Evolutionary conservation across 73 alveolate genomes (phyloP), one percentile per base, ranked within the genome.

Genomic region (Stentor roeselii): DNA sequence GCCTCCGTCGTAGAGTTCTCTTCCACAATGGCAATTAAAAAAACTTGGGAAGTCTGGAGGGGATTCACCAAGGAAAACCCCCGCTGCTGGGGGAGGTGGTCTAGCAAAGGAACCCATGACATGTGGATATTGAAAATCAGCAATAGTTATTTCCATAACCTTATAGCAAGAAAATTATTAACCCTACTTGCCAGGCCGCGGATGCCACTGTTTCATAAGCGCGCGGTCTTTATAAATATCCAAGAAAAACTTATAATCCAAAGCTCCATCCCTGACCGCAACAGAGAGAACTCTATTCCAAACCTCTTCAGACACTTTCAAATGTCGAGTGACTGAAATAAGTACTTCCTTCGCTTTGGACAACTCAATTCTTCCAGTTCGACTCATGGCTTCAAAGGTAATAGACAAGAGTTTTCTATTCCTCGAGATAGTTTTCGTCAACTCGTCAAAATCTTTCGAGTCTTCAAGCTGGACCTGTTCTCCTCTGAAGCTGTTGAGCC

Each of bases 401-500:
- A 87, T 90, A 59, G 60, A 59, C 21, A 93, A 88, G 39, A 86
- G 88, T 76, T 76, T 93, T 42, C 97, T 91, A 80, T 88, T 87
- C 85, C 88, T 93, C 35, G 94, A 93, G 42, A 93, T 87, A 3
- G 91, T 78, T 61, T 75, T 59, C 3, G 90, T 86, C 3, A 92
- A 80, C 78, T 85, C 84, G 59, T 88, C 90, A 67, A 84, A 93
- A 27, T 90, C 94, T 82, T 90, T 87, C 59, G 94, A 82, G 78
- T 90, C 88, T 78, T 91, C 97, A 90, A 90, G 90, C 27, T n/a
- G 74, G 30, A 78, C 58, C 1, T 87, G 87, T 59, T 58, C 75
- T 39, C 82, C 82, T 21, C 94, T 88, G 80, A 95, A 94, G 76
- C 96, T 94, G 83, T 90, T 89, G 78, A 89, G 89, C 98, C 99